Conservation (phyloP, 495 filamentous ascomycete genomes). For the Penicillium tannophilum region DNA sequence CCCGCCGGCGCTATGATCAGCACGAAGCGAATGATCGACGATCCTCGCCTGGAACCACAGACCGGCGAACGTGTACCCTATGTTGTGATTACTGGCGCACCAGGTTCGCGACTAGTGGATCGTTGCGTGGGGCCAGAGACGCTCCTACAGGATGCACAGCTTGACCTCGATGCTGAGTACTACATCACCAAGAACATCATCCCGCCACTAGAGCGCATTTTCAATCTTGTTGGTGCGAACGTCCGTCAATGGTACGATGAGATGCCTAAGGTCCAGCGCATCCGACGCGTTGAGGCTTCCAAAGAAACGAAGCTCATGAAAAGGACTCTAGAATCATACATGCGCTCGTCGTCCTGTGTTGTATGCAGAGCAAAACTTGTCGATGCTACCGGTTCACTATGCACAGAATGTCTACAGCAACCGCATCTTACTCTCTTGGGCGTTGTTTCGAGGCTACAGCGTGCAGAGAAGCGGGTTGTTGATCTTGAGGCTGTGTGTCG, state of each 20-base stretch:
- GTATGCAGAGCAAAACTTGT: slow-evolving; percentile 72
- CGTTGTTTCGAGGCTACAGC: slow-evolving; percentile 60
- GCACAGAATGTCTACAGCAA: slow-evolving; percentile 59
- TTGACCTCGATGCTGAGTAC: slow-evolving; percentile 93
- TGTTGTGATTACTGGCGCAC: slow-evolving; percentile 85
- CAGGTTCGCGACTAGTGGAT: slow-evolving; percentile 83
- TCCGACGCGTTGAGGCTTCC: slow-evolving; percentile 56
- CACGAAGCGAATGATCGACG: slow-evolving; percentile 79
- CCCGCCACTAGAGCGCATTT: slow-evolving; percentile 92
- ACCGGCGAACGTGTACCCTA: slow-evolving; percentile 95
- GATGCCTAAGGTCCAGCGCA: slow-evolving; percentile 86
- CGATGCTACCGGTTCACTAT: slow-evolving; percentile 55
- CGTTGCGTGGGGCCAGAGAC: slow-evolving; percentile 86
- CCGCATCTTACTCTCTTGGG: slow-evolving; percentile 60
- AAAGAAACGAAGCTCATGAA: slow-evolving; percentile 15
- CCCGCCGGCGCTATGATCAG: slow-evolving; percentile 89
- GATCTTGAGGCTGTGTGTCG: slow-evolving; percentile 79
- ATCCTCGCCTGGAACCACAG: slow-evolving; percentile 86
- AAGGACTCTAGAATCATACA: slow-evolving; percentile 73
- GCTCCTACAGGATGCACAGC: slow-evolving; percentile 71
- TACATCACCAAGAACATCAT: slow-evolving; percentile 96
- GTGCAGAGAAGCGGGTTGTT: slow-evolving; percentile 61
- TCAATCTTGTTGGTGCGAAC: slow-evolving; percentile 94
- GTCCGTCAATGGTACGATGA: slow-evolving; percentile 92
- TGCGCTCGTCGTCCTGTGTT: slow-evolving; percentile 76